A percentile compares a stretch with the other conserved stretches of the same genome.
Conservation (phyloP, 192 early-diverging fungal genomes). For the Linnemannia zychae region DNA sequence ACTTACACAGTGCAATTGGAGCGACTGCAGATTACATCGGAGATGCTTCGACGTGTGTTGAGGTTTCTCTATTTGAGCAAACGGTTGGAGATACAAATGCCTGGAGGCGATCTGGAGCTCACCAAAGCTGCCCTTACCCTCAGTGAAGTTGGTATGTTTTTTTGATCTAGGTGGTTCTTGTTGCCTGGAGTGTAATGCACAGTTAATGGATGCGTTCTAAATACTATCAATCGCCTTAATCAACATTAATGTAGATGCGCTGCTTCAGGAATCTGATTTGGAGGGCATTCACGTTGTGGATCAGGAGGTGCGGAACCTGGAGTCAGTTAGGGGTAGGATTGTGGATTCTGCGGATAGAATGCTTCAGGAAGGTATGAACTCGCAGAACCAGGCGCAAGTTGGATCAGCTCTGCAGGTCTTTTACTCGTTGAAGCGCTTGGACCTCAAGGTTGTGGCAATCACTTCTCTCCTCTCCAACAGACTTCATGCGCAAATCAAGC, state of each 20-base stretch:
- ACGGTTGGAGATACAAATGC: slow-evolving; percentile 70
- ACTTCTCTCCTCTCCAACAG: slow-evolving; percentile 54
- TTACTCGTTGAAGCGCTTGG: slow-evolving; percentile 65
- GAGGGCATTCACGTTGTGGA: slow-evolving; percentile 77
- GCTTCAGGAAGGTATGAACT: slow-evolving; percentile 62
- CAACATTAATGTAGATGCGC: slow-evolving; percentile 46
- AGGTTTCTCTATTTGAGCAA: slow-evolving; percentile 73
- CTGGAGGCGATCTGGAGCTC: slow-evolving; percentile 54
- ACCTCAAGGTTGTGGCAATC: slow-evolving; percentile 53
- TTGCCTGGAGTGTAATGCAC: background rate
- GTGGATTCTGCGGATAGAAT: slow-evolving; percentile 63
- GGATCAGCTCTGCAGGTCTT: slow-evolving; percentile 67
- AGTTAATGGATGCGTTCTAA: no score
- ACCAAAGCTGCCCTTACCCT: slow-evolving; percentile 70
- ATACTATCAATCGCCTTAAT: no score
- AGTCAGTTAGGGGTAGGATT: slow-evolving; percentile 59
- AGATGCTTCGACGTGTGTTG: slow-evolving; percentile 69
- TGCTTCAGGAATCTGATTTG: slow-evolving; percentile 72
- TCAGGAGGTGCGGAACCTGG: slow-evolving; percentile 62
- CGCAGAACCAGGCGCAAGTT: slow-evolving; percentile 64
- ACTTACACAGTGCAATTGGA: slow-evolving; percentile 74
- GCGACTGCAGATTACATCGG: slow-evolving; percentile 70
- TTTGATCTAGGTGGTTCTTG: background rate
- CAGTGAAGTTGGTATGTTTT: slow-evolving; percentile 69
- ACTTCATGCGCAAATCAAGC: slow-evolving; percentile 60